Evolutionary conservation across 2,329 filamentous ascomycete species (phyloP), one percentile per base, ranked within the genome.

Genomic region (Dactylonectria macrodidyma): DNA sequence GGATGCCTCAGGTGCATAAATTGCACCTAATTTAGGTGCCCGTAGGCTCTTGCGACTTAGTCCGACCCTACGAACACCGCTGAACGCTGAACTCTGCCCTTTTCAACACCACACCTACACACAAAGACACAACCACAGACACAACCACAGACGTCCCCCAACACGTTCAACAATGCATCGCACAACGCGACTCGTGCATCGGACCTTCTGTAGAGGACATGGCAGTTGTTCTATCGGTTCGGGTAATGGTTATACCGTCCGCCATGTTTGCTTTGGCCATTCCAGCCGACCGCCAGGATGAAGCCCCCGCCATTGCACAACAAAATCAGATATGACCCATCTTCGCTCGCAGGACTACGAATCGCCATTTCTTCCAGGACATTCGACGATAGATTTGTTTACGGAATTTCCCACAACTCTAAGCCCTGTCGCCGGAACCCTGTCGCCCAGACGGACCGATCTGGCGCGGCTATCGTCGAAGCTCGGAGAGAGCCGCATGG

Each of bases 361-460:
- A 38, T 47, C 55, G 12, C 9, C 11, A 24, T 57, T 24, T 52
- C 61, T 50, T 19, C 62, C 26, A 30, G 26, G 26, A 30, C 26
- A 4, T 30, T 30, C 26, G 26, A 30, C 7, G 4, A 30, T 30
- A 7, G 26, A 30, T 30, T 5, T 30, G 26, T 1, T 30, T 7
- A 7, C 26, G 26, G 26, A 30, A 7, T 7, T 30, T 30, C 7
- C 26, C 26, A 30, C 26, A 30, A 30, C 26, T 7, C 26, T 30
- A 30, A 30, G 10, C 38, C 51, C 50, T 19, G 11, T 22, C 5
- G 16, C 11, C 47, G 19, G 34, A 63, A 63, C 26, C 52, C 50
- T 63, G 60, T 34, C 46, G 16, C 52, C 52, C 14, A 57, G 60
- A 63, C 54, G 60, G 52, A 50, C 60, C 60, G 52, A 57, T 26